phyloP scores from a whole-genome alignment of 1,284 basidiomycete genomes.

The Laetiporus sulphureus region DNA sequence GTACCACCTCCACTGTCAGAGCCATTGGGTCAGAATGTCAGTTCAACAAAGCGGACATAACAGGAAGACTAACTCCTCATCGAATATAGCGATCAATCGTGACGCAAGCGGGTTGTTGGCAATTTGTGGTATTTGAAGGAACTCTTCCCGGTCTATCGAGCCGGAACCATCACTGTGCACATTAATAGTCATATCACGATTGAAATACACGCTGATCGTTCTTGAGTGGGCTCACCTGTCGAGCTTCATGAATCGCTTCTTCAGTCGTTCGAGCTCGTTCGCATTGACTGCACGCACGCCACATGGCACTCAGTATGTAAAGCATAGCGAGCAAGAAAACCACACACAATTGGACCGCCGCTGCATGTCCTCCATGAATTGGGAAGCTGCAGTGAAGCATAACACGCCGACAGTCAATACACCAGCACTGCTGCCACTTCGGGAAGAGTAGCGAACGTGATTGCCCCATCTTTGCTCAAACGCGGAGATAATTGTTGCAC shows the following conservation, averaged over 20 bases:
- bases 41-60: no score
- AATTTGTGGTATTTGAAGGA: constrained; percentile 97
- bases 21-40: background rate
- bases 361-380: constrained; percentile 94
- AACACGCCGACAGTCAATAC: constrained; percentile 9
- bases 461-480: constrained; percentile 54
- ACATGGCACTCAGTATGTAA: constrained; percentile 7
- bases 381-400: constrained; percentile 52
- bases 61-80: constrained; percentile 86
- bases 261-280: constrained; percentile 86
- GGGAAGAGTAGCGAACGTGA: constrained; percentile 49
- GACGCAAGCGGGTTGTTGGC: constrained; percentile 96
- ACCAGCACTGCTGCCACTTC: constrained; percentile 6
- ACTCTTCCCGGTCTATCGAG: constrained; percentile 97
- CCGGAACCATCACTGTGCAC: constrained; percentile 82
- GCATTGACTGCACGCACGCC: constrained; percentile 68
- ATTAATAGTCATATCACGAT: no score
- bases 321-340: background rate
- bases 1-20: constrained; percentile 84
- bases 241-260: constrained; percentile 99
- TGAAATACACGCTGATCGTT: background rate
- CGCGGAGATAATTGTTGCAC: constrained; percentile 1
- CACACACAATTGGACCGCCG: constrained; percentile 84
- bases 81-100: constrained; percentile 98
- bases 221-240: constrained; percentile 56